Conservation (phyloP, 2,329 filamentous ascomycete genomes). For the Xylariomycetidae sp. region DNA sequence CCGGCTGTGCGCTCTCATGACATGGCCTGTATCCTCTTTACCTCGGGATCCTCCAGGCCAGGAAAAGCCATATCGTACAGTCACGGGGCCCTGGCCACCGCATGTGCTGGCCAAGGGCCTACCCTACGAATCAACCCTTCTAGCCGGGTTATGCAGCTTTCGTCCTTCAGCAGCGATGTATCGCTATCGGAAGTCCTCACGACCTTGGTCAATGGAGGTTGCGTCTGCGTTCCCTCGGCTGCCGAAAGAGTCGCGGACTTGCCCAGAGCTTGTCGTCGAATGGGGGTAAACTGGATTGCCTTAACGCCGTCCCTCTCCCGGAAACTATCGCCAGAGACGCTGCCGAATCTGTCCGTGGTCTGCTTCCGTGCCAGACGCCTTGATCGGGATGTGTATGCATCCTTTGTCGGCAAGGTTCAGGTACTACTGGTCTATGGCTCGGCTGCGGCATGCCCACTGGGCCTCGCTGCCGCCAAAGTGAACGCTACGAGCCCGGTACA, state of each 20-base stretch:
- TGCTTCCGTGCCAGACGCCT: constrained; percentile 41
- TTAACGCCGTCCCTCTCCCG: constrained; percentile 45
- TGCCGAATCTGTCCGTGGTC: constrained; percentile 24
- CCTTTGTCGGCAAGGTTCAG: constrained; percentile 39
- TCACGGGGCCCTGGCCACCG: constrained; percentile 52
- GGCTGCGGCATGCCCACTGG: constrained; percentile 45
- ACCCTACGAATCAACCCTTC: constrained; percentile 41
- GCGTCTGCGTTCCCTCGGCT: constrained; percentile 42
- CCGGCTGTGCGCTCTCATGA: constrained; percentile 35
- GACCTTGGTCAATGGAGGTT: constrained; percentile 43
- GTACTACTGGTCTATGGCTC: constrained; percentile 47
- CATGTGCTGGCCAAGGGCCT: constrained; percentile 43
- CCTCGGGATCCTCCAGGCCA: constrained; percentile 48
- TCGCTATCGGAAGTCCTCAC: constrained; percentile 49
- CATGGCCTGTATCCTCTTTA: constrained; percentile 56
- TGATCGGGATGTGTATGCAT: constrained; percentile 40
- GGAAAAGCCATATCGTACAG: constrained; percentile 58
- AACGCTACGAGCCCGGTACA: constrained; percentile 25
- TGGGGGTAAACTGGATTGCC: constrained; percentile 37
- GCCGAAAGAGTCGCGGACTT: constrained; percentile 37
- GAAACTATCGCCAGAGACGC: constrained; percentile 21
- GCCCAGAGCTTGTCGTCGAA: constrained; percentile 33
- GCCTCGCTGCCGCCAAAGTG: constrained; percentile 42
- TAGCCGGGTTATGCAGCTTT: constrained; percentile 54
- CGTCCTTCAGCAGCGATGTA: constrained; percentile 50